Percentiles rank a stretch among this genome's conserved stretches.
These are phyloP conservation scores for Fusarium sulawesiense DNA, from an alignment of 2,329 filamentous ascomycete species.

Conservation along the genomic window DNA sequence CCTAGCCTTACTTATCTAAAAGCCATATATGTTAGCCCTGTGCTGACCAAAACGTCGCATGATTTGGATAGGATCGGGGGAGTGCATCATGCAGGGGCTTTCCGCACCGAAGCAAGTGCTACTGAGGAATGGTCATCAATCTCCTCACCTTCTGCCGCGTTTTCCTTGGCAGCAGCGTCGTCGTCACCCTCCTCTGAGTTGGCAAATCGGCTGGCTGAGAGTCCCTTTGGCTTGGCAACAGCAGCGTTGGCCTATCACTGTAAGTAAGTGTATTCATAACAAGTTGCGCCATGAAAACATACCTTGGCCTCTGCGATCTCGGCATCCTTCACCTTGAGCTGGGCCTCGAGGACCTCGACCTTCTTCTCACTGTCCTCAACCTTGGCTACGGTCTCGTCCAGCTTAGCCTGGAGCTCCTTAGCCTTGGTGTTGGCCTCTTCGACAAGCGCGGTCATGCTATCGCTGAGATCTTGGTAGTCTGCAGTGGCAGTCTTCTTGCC, in stretches of 20 bases:
- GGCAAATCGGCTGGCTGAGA: conserved; percentile 67
- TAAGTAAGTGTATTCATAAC: background rate
- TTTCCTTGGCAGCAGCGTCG: conserved; percentile 51
- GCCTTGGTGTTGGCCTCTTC: conserved; percentile 68
- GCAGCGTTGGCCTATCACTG: conserved; percentile 57
- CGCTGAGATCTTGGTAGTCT: conserved; percentile 73
- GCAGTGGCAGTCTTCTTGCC: conserved; percentile 66
- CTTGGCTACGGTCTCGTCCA: conserved; percentile 58
- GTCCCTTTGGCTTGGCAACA: conserved; percentile 60
- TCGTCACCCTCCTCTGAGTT: conserved; percentile 53
- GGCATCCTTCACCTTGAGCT: conserved; percentile 71
- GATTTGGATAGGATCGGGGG: conserved; percentile 40
- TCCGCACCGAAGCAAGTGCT: conserved; percentile 75
- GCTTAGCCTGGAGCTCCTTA: conserved; percentile 62
- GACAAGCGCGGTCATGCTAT: conserved; percentile 69
- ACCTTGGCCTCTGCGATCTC: conserved; percentile 73
- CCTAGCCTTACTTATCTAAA: conserved; percentile 59
- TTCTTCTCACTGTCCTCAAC: conserved; percentile 61
- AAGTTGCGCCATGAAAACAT: conserved; percentile 23
- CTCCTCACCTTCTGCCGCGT: conserved; percentile 68
- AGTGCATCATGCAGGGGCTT: conserved; percentile 60
- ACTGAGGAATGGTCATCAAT: conserved; percentile 71
- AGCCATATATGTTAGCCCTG: conserved; percentile 34
- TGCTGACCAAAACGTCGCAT: conserved; percentile 13
- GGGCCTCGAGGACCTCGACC: conserved; percentile 63